Evolutionary conservation across 1,284 basidiomycete genomes (phyloP), one percentile per base, ranked within the genome.

Genomic region (Boletellus deceptivus): DNA sequence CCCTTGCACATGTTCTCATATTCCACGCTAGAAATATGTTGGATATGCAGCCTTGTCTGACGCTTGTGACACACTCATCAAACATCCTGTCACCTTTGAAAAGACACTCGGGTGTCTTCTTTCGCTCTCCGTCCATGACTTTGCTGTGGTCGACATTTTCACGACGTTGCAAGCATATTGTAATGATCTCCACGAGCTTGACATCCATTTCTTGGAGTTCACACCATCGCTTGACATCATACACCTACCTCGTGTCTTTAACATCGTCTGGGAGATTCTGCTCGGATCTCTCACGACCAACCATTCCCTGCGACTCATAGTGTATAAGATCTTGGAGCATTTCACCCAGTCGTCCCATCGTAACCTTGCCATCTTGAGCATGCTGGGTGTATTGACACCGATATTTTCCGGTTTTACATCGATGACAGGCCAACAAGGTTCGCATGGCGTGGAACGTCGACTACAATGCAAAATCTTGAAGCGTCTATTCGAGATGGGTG

Each of bases 401-500:
- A 70, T 88, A 0, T 83, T 89, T 54, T 67, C 72, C 22, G 48
- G 33, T 39, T 63, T 64, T 38, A 53, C 65, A n/a, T 55, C 54
- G 41, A 47, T 61, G 20, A 6, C 40, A 25, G 40, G 54, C 11
- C 48, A 50, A 22, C 38, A 6, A 8, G 25, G 27, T 14, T 22
- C 42, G 6, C 36, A 46, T 25, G 46, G 51, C 17, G 48, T 42
- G 48, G 82, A 86, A 61, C 75, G 78, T 24, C 73, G 77, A 37
- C 62, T 81, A 3, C 66, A 84, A 31, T 78, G 79, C 59, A 86
- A 82, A 62, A 70, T 90, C 0, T 64, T 89, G 24, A 74, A 80
- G 45, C 74, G 78, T 13, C 63, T 91, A 22, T 68, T 89, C 18
- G 88, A 91, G 53, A 80, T 90, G 70, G 86, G 89, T 2, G 77